Percentiles rank a stretch among this genome's conserved stretches.
Evolutionary conservation across 2,329 filamentous ascomycete genomes (phyloP).

Genomic region (Conoideocrella luteorostrata): DNA sequence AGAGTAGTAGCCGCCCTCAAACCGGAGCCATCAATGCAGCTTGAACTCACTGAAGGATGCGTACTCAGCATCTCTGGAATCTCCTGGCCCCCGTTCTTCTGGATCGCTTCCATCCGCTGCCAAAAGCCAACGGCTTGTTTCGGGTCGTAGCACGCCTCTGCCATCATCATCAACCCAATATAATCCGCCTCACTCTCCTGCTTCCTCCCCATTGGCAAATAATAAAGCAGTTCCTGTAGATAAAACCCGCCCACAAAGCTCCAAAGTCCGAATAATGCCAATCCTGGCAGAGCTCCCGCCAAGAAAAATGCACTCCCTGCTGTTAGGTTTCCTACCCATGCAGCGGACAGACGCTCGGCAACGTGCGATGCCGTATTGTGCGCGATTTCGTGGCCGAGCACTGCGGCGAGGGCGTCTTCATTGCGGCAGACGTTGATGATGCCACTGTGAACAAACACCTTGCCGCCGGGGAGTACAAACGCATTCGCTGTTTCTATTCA

Average conservation of each 20-base stretch:
- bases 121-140: constrained; percentile 60
- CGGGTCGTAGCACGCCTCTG: constrained; percentile 71
- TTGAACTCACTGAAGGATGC: constrained; percentile 59
- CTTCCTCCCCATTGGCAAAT: constrained; percentile 59
- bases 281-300: constrained; percentile 35
- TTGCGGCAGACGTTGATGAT: constrained; percentile 60
- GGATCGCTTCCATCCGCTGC: constrained; percentile 55
- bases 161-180: constrained; percentile 78
- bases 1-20: neutral
- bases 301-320: constrained; percentile 44
- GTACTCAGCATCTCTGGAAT: constrained; percentile 69
- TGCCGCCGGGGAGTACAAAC: constrained; percentile 71
- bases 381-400: constrained; percentile 74
- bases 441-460: constrained; percentile 73
- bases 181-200: constrained; percentile 77
- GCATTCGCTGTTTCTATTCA: constrained; percentile 58
- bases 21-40: neutral
- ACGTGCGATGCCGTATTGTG: constrained; percentile 66
- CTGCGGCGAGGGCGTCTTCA: constrained; percentile 66
- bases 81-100: constrained; percentile 33
- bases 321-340: constrained; percentile 46
- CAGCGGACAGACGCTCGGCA: constrained; percentile 54
- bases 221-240: constrained; percentile 58
- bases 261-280: constrained; percentile 31
- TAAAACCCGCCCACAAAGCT: constrained; percentile 37